Evolutionary conservation across 2,329 filamentous ascomycete genomes (phyloP), one percentile per base, ranked within the genome.

Genomic region (Xylariaceae sp.): DNA sequence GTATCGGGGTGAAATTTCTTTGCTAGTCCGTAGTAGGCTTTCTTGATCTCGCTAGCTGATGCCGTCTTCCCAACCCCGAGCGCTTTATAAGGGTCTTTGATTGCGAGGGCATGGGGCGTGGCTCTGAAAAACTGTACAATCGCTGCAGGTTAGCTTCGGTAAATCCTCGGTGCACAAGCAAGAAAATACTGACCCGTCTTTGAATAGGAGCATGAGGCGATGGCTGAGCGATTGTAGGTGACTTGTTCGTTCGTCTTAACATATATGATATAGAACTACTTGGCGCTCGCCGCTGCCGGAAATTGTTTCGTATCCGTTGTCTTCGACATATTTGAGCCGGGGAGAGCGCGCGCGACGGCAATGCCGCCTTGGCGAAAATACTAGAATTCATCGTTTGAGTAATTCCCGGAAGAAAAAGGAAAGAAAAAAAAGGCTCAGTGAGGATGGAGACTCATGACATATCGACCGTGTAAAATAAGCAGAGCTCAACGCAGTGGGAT

Each of bases 1-100:
- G 94, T 97, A 70, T 99, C 94, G 6, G 94, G 94, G 67, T 99
- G 94, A 70, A 84, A 99, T 69, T 97, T 99, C 74, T 99, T 99
- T 26, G 94, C 94, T 56, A 97, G 78, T 49, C 91, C 89, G 70
- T 99, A 99, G 76, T 99, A 99, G 2, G 94, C 91, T 72, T 96
- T 97, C 71, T 99, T 99, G 70, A 99, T 97, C 37, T 97, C 92
- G 56, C 84, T 77, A 2, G 90, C 76, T 1, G 89, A 85, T n/a
- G 94, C 89, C 59, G 74, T 80, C 71, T 92, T 95, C 66, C 78
- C 78, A 32, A 99, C 89, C 11, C 94, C 94, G 31, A 99, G 84
- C 3, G 88, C 81, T 61, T 84, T 82, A 72, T 99, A 99, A 1
- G 94, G 94, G 66, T 99, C 88, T 70, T 89, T 83, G 39, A 83